phyloP scores from a whole-genome alignment of 768 basidiomycete genomes.

The Serendipita sp. region DNA sequence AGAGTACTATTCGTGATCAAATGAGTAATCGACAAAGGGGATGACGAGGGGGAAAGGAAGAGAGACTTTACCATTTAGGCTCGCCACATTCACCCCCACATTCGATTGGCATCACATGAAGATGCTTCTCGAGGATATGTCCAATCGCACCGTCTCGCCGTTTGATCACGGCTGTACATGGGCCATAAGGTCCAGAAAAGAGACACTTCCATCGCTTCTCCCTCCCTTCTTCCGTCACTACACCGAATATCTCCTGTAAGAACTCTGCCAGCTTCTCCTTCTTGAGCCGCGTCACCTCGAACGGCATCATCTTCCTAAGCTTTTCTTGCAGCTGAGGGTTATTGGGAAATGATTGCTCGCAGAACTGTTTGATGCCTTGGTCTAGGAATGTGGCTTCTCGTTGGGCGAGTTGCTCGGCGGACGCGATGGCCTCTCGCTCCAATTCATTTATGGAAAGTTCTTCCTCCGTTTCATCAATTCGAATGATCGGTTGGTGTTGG shows the following conservation, averaged over 20 bases:
- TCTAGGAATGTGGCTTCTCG: neutral
- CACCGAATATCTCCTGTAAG: neutral
- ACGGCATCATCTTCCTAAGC: neutral
- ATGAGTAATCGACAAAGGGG: neutral
- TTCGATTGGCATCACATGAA: neutral
- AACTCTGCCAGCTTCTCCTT: neutral
- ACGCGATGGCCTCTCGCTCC: neutral
- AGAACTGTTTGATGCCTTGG: neutral
- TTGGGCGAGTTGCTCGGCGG: neutral
- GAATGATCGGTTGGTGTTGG: neutral
- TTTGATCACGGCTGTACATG: neutral
- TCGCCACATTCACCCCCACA: slow-evolving; percentile 4
- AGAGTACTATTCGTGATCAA: neutral
- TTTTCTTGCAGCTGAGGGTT: neutral
- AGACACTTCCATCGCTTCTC: neutral
- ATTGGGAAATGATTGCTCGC: neutral
- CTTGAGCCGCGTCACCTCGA: too few species aligned
- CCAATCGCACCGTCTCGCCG: neutral
- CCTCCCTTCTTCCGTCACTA: neutral
- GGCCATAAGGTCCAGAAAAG: neutral
- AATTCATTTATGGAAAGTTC: too few species aligned
- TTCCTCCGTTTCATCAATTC: neutral
- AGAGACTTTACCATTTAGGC: neutral
- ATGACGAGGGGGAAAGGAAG: too few species aligned
- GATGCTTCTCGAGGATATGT: neutral